Conservation (phyloP, 371 early-diverging fungal species). For the Sporodiniella umbellata region DNA sequence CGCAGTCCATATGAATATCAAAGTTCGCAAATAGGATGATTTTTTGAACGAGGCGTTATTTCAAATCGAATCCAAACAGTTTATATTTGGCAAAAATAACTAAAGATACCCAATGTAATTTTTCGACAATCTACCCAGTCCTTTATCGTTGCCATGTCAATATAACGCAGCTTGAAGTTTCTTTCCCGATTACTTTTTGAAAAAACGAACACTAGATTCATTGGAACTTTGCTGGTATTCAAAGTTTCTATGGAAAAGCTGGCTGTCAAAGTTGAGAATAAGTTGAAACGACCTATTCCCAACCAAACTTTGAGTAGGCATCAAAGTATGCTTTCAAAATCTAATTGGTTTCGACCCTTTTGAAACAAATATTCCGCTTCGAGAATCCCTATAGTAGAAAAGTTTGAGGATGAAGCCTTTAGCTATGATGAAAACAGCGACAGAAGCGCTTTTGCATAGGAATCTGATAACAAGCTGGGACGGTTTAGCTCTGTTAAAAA, state of each 20-base stretch:
- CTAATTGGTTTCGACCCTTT: not conserved
- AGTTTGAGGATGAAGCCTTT: not conserved
- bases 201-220: not conserved
- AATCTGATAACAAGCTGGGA: not conserved
- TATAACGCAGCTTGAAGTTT: slow-evolving; percentile 7
- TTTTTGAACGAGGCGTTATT: slow-evolving; percentile 1
- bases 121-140: slow-evolving; percentile 7
- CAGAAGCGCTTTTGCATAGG: slow-evolving; percentile 1
- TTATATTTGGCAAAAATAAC: slow-evolving; percentile 2
- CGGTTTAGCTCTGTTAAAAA: slow-evolving; percentile 5
- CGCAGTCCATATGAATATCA: not conserved
- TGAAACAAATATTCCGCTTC: not conserved
- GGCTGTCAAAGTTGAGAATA: slow-evolving; percentile 3
- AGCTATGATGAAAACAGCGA: not conserved
- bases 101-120: slow-evolving; percentile 7
- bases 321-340: not conserved
- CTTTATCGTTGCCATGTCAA: slow-evolving; percentile 5
- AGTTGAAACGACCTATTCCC: slow-evolving; percentile 3
- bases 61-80: slow-evolving; percentile 1
- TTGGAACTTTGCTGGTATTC: slow-evolving; percentile 1
- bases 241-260: slow-evolving; percentile 2
- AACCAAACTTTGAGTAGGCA: slow-evolving; percentile 1
- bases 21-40: not conserved
- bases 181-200: slow-evolving; percentile 6
- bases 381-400: not conserved